Evolutionary conservation across 371 early-diverging fungal genomes (phyloP), one percentile per base, ranked within the genome.

Genomic region (Sporodiniella umbellata): DNA sequence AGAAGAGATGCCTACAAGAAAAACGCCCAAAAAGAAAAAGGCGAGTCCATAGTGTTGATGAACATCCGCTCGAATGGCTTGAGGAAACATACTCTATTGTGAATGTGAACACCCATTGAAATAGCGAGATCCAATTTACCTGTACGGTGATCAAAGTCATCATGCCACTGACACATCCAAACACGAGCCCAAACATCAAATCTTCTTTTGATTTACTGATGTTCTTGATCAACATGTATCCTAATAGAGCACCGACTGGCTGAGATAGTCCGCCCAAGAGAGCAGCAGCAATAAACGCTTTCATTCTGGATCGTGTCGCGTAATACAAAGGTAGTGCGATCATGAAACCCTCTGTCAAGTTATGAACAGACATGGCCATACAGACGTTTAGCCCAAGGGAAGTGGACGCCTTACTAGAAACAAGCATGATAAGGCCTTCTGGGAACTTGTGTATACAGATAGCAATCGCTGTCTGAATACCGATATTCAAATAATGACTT

Each of bases 361-460:
- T 92, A 55, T 92, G 92, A 18, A 89, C 76, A 2, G 87, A 78
- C 58, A 92, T 85, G 17, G 89, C 88, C 19, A 84, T 70, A 15
- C 84, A 79, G 30, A 92, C 79, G 11, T 79, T 79, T 10, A 83
- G 56, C n/a, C 92, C 90, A 7, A 89, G 62, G 14, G 71, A 56
- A 10, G 79, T 58, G 15, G 86, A 72, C 8, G 69, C 82, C 24
- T 79, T 76, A 17, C 80, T 79, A 1, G 87, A 82, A 0, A 89
- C 55, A 58, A 86, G 87, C 51, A 87, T 85, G 8, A 90, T 81
- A 43, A 92, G 57, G 0, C 92, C 92, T 72, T 92, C 89, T 57
- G 89, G 88, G 45, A 88, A 80, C 69, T 91, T 91, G 71, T 89
- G 92, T 8, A 89, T 64, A 8, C 85, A 83, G 30, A 91, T 84